Base-by-base conservation (phyloP, 2,329 filamentous ascomycete species). In the Penicillium sp. region DNA sequence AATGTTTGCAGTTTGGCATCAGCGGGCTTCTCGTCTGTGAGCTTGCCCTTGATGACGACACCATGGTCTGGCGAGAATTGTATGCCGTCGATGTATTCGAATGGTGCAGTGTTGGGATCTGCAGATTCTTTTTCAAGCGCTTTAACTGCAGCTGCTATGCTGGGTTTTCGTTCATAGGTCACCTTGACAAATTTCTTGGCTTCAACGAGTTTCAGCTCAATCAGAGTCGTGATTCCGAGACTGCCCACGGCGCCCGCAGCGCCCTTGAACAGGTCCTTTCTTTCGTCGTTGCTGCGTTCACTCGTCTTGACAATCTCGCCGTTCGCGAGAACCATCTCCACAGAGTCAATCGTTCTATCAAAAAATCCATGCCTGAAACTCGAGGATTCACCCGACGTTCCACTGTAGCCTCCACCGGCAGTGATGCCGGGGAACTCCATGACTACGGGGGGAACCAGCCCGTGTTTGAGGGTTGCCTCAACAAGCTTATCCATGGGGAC, bases 401-500 rank as follows among this genome's bases (percentile, higher is more conserved):
- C 86, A 0, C 83, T 79, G 65, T 86, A 89, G 0, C 83, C 85
- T 2, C 86, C 86, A 14, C 86, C 86, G 0, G 81, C 82, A 0
- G 86, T 89, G 60, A 89, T 89, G 0, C 84, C 84, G 0, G 85
- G 85, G 50, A 89, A 86, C 63, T 89, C 86, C 82, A 88, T 88
- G 3, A 89, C 84, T 0, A 89, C 84, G 0, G 80, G 81, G 1
- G 81, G 85, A 1, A 89, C 70, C 0, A 89, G 72, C 0, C 81
- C 81, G 49, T 82, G 65, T 4, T 71, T 68, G 47, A 85, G 63
- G 0, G 84, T 84, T 1, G 79, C 82, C 53, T 81, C 77, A 0
- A 88, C 80, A 1, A 89, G 75, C 0, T 73, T 72, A 58, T 87
- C 85, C 85, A 89, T 89, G 0, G 84, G 77, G 3, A 89, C 85